Conservation (phyloP, 352 stramenopile genomes). For the Globisporangium paddicum region DNA sequence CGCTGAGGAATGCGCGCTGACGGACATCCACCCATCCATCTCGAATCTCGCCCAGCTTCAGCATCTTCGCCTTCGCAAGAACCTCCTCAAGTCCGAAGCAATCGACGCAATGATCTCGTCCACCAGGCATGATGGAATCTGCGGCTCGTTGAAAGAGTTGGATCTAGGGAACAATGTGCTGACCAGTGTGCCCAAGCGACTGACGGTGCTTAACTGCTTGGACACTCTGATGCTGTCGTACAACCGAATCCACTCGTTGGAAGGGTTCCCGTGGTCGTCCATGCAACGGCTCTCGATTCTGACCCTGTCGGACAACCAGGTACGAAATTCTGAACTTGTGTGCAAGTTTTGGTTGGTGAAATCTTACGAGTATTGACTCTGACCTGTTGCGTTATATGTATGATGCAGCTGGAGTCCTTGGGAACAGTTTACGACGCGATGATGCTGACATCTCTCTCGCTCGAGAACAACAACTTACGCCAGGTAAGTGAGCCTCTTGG, state of each 20-base stretch:
- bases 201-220: slow-evolving; percentile 40
- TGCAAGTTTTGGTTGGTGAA: too few relatives aligned
- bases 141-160: slow-evolving; percentile 54
- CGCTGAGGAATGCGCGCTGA: slow-evolving; percentile 64
- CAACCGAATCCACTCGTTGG: slow-evolving; percentile 51
- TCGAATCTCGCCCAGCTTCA: slow-evolving; percentile 47
- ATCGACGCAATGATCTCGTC: slow-evolving; percentile 37
- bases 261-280: slow-evolving; percentile 48
- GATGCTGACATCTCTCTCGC: slow-evolving; percentile 60
- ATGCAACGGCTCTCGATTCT: slow-evolving; percentile 64
- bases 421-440: slow-evolving; percentile 53
- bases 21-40: slow-evolving; percentile 43
- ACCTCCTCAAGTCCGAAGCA: slow-evolving; percentile 49
- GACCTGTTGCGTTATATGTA: too few relatives aligned
- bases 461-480: slow-evolving; percentile 82
- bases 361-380: too few relatives aligned
- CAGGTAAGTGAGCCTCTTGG: slow-evolving; percentile 26
- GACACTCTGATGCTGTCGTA: slow-evolving; percentile 70
- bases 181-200: slow-evolving; percentile 33
- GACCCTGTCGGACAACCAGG: slow-evolving; percentile 64
- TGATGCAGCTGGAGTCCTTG: slow-evolving; percentile 48
- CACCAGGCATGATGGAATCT: slow-evolving; percentile 23
- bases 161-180: slow-evolving; percentile 72
- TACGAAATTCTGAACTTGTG: slow-evolving; percentile 13
- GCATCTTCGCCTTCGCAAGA: slow-evolving; percentile 67